Evolutionary conservation across 805 yeast species (phyloP), one percentile per base, ranked within the genome.

Genomic region (Wickerhamiella azymoides): DNA sequence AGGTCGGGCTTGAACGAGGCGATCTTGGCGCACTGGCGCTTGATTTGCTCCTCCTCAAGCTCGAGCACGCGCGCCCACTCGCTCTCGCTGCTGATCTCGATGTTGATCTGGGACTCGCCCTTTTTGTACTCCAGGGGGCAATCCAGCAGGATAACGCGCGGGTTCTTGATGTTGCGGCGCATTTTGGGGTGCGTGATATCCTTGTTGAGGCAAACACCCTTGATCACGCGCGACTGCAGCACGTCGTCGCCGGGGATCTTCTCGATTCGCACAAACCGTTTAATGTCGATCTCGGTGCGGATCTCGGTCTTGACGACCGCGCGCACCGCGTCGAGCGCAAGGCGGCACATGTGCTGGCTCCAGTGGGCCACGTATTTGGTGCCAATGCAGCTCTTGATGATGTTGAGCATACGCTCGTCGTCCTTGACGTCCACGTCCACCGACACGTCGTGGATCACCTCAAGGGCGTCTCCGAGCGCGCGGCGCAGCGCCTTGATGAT

Each of bases 111-210:
- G 2, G 96, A 86, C 68, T 92, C 99, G 53, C 98, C 99, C 73
- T 92, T 92, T 70, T 92, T 92, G 69, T 92, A 92, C 67, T 92
- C 99, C 57, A 92, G 72, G 10, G 99, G 96, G 66, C 96, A 88
- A 67, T 92, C 99, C 55, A 92, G 72, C 54, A 92, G 72, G 16
- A 92, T 74, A 46, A 92, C 76, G 52, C 89, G 76, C 43, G 99
- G 99, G 58, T 85, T 83, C 62, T 80, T 83, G 55, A 92, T 82
- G 56, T 70, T 60, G 62, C 99, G 79, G 56, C 80, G 80, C 99
- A 92, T 92, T 65, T 88, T 86, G 52, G 99, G 98, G 66, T 92
- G 99, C n/a, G 93, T 86, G 48, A 92, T 93, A 61, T 92, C 99
- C 66, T 92, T 92, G 70, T 92, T 92, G 57, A 92, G 73, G 67